Evolutionary conservation across 257 asterid species (phyloP), one percentile per base, ranked within the genome.

Genomic region (Penstemon barbatus): DNA sequence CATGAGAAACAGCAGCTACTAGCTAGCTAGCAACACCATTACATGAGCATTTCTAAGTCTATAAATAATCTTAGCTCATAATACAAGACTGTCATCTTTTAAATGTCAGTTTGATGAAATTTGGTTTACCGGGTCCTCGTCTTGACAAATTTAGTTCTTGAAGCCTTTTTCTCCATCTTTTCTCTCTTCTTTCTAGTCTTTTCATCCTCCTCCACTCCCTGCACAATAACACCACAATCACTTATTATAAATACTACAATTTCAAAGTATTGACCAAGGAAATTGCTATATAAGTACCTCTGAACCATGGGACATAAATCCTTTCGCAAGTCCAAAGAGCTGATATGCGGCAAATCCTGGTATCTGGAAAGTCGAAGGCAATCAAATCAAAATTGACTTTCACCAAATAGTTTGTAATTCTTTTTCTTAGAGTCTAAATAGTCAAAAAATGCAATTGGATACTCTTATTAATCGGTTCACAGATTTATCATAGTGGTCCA

Each of bases 171-270:
- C 78, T 93, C 99, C 94, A 93, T 73, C 77, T 93, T 93, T 37
- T 93, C 97, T 77, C 97, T 88, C 86, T 90, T 90, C 73, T 82
- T 90, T 60, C 91, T 81, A 1, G 91, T 81, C 79, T 87, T 93
- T 43, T 93, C 99, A 70, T 90, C 99, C 74, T 90, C 99, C 65
- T 88, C 99, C 1, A 18, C 86, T n/a, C 81, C 96, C 95, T 89
- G 84, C 68, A 65, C 59, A 49, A 12, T 49, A 9, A 12, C 15
- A 12, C 13, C 13, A 48, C 6, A 13, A 10, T 49, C 54, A 12
- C 52, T 6, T 49, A 13, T 9, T 49, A 15, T 49, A 2, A 56
- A 19, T 1, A 33, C 36, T 3, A 7, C 7, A 56, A 25, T 25
- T 25, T 25, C 33, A 25, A 25, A 25, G 33, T 25, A 25, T 25